phyloP scores from a whole-genome alignment of 2,329 filamentous ascomycete genomes.

The Coleophoma cylindrospora region DNA sequence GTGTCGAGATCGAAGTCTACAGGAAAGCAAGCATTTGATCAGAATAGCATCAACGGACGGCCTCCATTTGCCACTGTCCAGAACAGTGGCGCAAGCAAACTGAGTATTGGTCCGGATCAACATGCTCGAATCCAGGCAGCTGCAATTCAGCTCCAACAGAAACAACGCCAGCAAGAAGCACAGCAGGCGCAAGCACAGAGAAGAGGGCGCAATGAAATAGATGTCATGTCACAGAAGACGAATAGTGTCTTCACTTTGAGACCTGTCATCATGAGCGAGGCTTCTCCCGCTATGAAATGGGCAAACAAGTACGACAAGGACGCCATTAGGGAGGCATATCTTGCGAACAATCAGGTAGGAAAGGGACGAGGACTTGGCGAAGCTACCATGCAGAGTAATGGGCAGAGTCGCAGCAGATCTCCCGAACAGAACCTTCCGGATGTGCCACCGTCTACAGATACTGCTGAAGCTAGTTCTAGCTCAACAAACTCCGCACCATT shows the following conservation, averaged over 20 bases:
- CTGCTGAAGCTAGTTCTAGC: conserved; percentile 24
- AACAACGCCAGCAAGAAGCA: conserved; percentile 68
- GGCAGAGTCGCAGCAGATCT: conserved; percentile 13
- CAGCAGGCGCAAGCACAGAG: conserved; percentile 36
- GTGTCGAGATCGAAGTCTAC: conserved; percentile 66
- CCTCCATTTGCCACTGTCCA: conserved; percentile 34
- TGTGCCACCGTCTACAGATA: conserved; percentile 4
- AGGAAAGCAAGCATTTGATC: conserved; percentile 52
- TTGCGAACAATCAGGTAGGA: conserved; percentile 68
- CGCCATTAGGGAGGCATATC: conserved; percentile 77
- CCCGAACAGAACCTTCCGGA: conserved; percentile 20
- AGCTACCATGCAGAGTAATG: conserved; percentile 39
- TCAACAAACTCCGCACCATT: conserved; percentile 10
- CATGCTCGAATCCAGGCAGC: conserved; percentile 91
- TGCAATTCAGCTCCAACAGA: conserved; percentile 74
- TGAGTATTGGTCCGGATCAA: conserved; percentile 83
- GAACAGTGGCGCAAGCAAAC: conserved; percentile 59
- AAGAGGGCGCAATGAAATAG: conserved; percentile 51
- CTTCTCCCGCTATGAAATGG: conserved; percentile 94
- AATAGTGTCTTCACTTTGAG: conserved; percentile 88
- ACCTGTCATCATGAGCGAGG: conserved; percentile 77
- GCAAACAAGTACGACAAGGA: conserved; percentile 92
- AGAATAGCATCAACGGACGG: conserved; percentile 30
- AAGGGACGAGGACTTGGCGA: conserved; percentile 47
- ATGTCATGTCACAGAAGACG: conserved; percentile 64